Conservation (phyloP, 1,284 basidiomycete genomes). For the Polyporus tsugae region DNA sequence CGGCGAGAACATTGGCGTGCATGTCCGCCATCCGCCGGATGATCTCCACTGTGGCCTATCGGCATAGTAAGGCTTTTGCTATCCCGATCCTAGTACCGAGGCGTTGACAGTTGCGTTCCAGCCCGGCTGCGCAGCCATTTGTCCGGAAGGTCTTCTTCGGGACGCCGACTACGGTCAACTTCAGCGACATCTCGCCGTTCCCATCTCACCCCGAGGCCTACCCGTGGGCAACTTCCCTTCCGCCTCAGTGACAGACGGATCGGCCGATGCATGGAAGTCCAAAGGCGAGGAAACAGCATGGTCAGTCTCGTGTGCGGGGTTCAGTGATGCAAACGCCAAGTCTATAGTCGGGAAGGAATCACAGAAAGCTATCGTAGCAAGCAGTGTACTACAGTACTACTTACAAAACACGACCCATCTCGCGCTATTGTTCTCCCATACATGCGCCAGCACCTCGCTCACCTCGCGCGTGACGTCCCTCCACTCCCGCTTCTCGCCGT, state of each 20-base stretch:
- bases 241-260: not conserved
- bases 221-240: slow-evolving; percentile 20
- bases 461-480: slow-evolving; percentile 20
- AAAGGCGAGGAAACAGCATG: not conserved
- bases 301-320: not conserved
- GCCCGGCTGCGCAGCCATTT: slow-evolving; percentile 25
- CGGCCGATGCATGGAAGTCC: not conserved
- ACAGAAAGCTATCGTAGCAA: not conserved
- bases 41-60: slow-evolving; percentile 26
- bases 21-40: slow-evolving; percentile 25
- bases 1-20: slow-evolving; percentile 25
- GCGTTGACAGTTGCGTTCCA: not conserved
- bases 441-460: slow-evolving; percentile 13
- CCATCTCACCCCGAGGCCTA: slow-evolving; percentile 26
- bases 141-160: slow-evolving; percentile 27
- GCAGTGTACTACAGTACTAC: not conserved
- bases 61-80: slow-evolving; percentile 18
- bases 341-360: not conserved
- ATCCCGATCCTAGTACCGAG: not conserved
- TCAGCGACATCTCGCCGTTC: slow-evolving; percentile 28
- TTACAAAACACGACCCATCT: slow-evolving; percentile 8
- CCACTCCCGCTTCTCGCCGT: slow-evolving; percentile 9
- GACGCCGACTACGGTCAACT: slow-evolving; percentile 21
- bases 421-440: slow-evolving; percentile 16
- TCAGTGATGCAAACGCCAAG: not conserved